Evolutionary conservation across 75 land plant genomes (phyloP).

Genomic region (Pseudotsuga menziesii): DNA sequence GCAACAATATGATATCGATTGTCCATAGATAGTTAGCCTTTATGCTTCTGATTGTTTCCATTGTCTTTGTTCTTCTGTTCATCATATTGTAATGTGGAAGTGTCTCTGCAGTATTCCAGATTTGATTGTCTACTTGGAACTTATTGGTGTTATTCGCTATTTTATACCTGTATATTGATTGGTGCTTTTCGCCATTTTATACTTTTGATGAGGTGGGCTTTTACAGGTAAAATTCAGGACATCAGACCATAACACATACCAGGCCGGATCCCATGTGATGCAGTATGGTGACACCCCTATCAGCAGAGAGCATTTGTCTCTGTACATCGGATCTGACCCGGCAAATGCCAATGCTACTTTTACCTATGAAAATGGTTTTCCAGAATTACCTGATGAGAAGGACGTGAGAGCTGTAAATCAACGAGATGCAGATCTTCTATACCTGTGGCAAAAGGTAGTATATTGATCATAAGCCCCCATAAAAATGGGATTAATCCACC

Average conservation of each 20-base stretch:
- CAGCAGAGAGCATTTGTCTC: constrained; percentile 37
- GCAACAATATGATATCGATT: too few species aligned
- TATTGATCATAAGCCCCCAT: not conserved
- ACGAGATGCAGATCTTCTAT: constrained; percentile 84
- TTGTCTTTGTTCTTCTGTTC: not conserved
- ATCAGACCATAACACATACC: constrained; percentile 42
- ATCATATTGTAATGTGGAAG: not conserved
- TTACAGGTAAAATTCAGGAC: constrained; percentile 74
- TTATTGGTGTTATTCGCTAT: too few species aligned
- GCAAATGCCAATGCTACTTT: constrained; percentile 64
- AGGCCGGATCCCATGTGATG: constrained; percentile 87
- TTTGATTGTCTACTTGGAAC: not conserved
- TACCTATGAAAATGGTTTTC: constrained; percentile 31
- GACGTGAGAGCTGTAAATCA: constrained; percentile 44
- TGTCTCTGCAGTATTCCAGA: too few species aligned
- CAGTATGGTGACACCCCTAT: constrained; percentile 60
- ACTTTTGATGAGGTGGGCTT: not conserved
- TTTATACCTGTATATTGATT: not conserved
- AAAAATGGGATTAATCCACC: not conserved
- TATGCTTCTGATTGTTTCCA: not conserved
- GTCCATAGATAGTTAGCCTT: too few species aligned
- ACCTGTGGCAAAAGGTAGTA: constrained; percentile 84
- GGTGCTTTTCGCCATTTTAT: not conserved
- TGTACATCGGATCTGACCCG: constrained; percentile 71
- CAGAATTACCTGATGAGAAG: not conserved